These are phyloP conservation scores for Phyllosticta citrichinensis DNA, from an alignment of 2,329 filamentous ascomycete genomes.

Conservation along the genomic window DNA sequence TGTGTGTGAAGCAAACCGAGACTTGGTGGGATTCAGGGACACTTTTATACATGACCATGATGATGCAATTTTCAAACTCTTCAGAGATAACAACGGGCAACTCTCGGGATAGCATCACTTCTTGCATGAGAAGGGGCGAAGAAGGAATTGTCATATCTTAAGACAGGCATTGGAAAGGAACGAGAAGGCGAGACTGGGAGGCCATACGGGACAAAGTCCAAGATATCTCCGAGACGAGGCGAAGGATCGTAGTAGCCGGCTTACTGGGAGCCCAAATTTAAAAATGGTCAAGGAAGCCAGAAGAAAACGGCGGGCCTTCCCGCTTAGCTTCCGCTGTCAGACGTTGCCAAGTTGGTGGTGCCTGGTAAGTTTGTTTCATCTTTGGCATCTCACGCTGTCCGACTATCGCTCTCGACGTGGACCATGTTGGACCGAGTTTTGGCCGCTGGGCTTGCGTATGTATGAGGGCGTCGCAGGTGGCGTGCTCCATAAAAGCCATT, in stretches of 20 bases:
- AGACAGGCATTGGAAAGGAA: background rate
- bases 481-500: background rate
- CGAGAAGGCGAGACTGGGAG: background rate
- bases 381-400: background rate
- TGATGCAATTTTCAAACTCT: background rate
- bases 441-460: background rate
- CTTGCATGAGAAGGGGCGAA: background rate
- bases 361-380: background rate
- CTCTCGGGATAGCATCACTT: conserved; percentile 3
- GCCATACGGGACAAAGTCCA: conserved; percentile 1
- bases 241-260: background rate
- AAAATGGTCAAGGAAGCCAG: background rate
- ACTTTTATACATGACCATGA: background rate
- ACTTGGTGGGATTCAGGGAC: background rate
- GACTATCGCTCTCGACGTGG: background rate
- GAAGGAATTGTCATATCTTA: background rate
- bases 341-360: background rate
- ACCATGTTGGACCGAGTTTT: conserved; percentile 6
- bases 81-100: background rate
- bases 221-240: conserved; percentile 7
- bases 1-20: background rate
- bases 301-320: background rate
- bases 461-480: background rate
- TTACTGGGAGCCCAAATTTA: background rate
- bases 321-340: background rate